A percentile compares a stretch with the other conserved stretches of the same genome.
Evolutionary conservation across 257 asterid genomes (phyloP).

Genomic region (Capsicum rhomboideum): DNA sequence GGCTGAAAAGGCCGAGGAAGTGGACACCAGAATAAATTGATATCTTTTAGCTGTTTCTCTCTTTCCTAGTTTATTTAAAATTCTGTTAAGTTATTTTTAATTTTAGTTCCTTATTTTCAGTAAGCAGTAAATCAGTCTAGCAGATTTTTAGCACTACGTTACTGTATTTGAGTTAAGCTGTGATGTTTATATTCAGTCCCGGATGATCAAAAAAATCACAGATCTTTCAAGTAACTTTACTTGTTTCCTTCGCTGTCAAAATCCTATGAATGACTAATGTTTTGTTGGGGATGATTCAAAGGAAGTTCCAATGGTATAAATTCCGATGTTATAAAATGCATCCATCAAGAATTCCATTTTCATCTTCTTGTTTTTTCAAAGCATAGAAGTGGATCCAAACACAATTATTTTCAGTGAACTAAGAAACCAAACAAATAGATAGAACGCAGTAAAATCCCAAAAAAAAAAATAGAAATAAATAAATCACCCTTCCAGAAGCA

Average conservation of each 20-base stretch:
- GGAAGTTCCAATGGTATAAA: background rate
- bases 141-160: background rate
- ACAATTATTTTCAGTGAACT: background rate
- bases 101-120: background rate
- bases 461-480: background rate
- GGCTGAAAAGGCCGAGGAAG: no score
- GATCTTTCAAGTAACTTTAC: background rate
- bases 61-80: no score
- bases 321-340: background rate
- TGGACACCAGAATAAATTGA: no score
- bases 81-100: background rate
- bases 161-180: background rate
- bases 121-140: background rate
- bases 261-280: background rate
- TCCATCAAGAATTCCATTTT: background rate
- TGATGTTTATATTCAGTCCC: background rate
- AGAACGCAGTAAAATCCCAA: background rate
- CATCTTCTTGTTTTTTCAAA: background rate
- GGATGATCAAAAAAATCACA: no score
- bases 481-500: conserved; percentile 84
- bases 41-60: no score
- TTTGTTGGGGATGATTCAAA: background rate
- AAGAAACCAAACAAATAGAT: background rate
- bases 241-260: background rate
- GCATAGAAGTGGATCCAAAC: background rate